These are phyloP conservation scores for Corylus americana DNA, from an alignment of 306 rosid species.

Conservation along the genomic window DNA sequence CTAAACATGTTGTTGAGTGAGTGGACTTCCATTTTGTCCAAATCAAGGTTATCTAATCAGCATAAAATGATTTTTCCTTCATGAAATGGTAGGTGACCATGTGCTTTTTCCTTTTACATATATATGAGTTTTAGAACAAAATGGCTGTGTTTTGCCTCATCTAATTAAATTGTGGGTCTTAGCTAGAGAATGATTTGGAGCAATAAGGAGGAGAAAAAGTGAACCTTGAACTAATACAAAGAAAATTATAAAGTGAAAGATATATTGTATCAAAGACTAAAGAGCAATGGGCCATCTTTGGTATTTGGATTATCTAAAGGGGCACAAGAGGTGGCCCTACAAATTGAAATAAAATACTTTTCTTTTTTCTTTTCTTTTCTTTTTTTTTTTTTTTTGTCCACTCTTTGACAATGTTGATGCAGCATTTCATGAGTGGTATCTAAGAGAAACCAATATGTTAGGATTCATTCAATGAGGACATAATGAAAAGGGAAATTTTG, in stretches of 20 bases:
- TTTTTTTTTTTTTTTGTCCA: slow-evolving; percentile 20
- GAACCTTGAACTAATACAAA: slow-evolving; percentile 46
- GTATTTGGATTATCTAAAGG: slow-evolving; percentile 52
- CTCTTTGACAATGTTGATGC: slow-evolving; percentile 46
- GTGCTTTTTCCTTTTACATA: slow-evolving; percentile 31
- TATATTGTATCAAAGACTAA: slow-evolving; percentile 41
- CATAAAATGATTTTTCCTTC: slow-evolving; percentile 26
- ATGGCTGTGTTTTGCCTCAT: slow-evolving; percentile 34
- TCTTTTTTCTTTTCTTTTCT: slow-evolving; percentile 18
- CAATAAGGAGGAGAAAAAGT: slow-evolving; percentile 35
- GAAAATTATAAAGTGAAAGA: slow-evolving; percentile 42
- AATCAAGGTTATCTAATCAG: slow-evolving; percentile 51
- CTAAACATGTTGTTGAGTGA: slow-evolving; percentile 30
- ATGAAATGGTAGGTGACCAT: slow-evolving; percentile 29
- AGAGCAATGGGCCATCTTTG: slow-evolving; percentile 45
- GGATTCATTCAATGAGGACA: slow-evolving; percentile 59
- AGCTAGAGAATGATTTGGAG: slow-evolving; percentile 54
- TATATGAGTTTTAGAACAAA: slow-evolving; percentile 43
- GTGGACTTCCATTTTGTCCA: slow-evolving; percentile 47
- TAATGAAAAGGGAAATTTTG: slow-evolving; percentile 45
- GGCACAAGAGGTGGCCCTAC: slow-evolving; percentile 44
- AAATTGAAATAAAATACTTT: slow-evolving; percentile 7
- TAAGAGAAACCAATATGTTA: slow-evolving; percentile 31
- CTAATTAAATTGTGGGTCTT: slow-evolving; percentile 53
- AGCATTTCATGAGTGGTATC: slow-evolving; percentile 52